phyloP scores from a whole-genome alignment of 208 protist species.

The Wallacemonas sp. region DNA sequence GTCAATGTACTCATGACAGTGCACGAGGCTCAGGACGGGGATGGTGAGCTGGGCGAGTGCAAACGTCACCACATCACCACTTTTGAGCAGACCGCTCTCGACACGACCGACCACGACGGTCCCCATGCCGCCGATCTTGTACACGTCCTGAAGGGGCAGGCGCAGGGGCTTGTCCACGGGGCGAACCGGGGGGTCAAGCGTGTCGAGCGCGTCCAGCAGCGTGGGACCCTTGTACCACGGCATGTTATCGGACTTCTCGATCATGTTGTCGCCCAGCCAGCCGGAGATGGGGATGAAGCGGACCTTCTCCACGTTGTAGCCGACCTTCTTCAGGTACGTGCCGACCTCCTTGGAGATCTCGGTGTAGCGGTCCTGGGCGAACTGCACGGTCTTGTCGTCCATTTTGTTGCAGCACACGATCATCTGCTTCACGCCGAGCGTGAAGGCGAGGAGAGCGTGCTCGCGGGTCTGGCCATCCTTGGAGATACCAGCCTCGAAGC shows the following conservation, averaged over 20 bases:
- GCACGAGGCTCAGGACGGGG: slow-evolving; percentile 89
- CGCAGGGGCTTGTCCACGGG: slow-evolving; percentile 95
- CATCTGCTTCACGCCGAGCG: slow-evolving; percentile 90
- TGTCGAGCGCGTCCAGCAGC: slow-evolving; percentile 93
- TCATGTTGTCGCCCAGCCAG: slow-evolving; percentile 96
- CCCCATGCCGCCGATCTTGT: slow-evolving; percentile 94
- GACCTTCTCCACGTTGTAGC: slow-evolving; percentile 94
- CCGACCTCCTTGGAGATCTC: slow-evolving; percentile 85
- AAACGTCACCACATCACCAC: slow-evolving; percentile 67
- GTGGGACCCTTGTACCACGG: slow-evolving; percentile 92
- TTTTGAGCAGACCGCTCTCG: slow-evolving; percentile 57
- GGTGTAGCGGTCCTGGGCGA: slow-evolving; percentile 86
- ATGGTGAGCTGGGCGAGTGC: slow-evolving; percentile 50
- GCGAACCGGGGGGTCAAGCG: slow-evolving; percentile 78
- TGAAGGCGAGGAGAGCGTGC: slow-evolving; percentile 90
- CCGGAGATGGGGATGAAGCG: slow-evolving; percentile 95
- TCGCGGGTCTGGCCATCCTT: slow-evolving; percentile 93
- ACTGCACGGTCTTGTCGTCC: slow-evolving; percentile 90
- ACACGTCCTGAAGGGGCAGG: slow-evolving; percentile 96
- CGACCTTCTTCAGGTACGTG: slow-evolving; percentile 87
- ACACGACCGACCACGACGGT: slow-evolving; percentile 66
- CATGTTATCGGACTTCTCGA: slow-evolving; percentile 90
- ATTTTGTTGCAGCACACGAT: slow-evolving; percentile 93
- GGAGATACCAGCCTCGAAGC: slow-evolving; percentile 95
- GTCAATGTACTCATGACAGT: slow-evolving; percentile 83